Percentiles rank a stretch among this genome's conserved stretches.
Conservation (phyloP, 768 basidiomycete species). For the Rhizopogon vinicolor region DNA sequence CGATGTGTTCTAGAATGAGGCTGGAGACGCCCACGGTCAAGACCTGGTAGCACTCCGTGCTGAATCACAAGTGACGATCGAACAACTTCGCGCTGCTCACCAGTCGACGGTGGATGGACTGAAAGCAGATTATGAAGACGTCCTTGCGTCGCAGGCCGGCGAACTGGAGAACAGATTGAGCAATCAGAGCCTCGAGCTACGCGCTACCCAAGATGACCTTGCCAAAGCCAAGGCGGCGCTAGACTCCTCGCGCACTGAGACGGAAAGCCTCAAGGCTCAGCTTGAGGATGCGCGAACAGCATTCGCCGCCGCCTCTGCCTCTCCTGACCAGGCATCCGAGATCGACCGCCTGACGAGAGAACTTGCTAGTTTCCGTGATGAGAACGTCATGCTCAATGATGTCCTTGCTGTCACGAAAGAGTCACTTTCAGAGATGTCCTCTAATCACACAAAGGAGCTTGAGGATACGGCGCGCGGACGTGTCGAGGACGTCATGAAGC, state of each 20-base stretch:
- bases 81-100: conserved; percentile 64
- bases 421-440: conserved; percentile 65
- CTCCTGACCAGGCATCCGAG: conserved; percentile 49
- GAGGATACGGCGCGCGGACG: conserved; percentile 69
- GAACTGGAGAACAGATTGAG: conserved; percentile 59
- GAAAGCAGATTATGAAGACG: conserved; percentile 58
- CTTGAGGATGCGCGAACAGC: conserved; percentile 57
- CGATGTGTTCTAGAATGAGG: conserved; percentile 49
- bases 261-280: conserved; percentile 54
- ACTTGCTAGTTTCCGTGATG: conserved; percentile 60
- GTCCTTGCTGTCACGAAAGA: conserved; percentile 65
- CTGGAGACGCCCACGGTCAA: conserved; percentile 59
- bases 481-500: conserved; percentile 64
- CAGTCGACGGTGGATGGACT: conserved; percentile 55
- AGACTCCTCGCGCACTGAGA: conserved; percentile 48
- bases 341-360: conserved; percentile 54
- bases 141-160: conserved; percentile 52
- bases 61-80: conserved; percentile 59
- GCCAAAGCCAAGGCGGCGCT: conserved; percentile 64
- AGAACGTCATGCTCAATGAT: conserved; percentile 60
- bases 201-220: conserved; percentile 82
- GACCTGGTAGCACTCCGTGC: conserved; percentile 71
- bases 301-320: conserved; percentile 34
- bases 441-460: conserved; percentile 67
- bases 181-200: conserved; percentile 64